Evolutionary conservation across 345 rosid species (phyloP).

Genomic region (Salix caprea): DNA sequence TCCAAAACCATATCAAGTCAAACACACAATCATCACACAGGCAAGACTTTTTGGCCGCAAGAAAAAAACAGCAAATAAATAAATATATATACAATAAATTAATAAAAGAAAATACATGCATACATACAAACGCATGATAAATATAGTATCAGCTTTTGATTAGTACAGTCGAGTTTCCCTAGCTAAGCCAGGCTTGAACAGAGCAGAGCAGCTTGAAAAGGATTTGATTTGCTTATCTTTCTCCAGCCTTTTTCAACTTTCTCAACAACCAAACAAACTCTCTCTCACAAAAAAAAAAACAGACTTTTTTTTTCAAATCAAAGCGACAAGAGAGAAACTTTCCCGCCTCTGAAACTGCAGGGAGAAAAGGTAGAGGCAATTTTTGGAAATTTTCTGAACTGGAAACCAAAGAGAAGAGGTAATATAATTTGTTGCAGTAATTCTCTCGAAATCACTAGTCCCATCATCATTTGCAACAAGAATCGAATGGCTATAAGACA

Average conservation of each 20-base stretch:
- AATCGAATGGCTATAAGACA: conserved; percentile 36
- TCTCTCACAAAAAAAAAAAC: not conserved
- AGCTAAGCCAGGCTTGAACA: not conserved
- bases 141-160: not conserved
- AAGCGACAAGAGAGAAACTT: conserved; percentile 27
- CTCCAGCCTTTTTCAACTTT: conserved; percentile 3
- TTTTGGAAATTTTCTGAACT: not conserved
- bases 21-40: not conserved
- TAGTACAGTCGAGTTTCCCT: not conserved
- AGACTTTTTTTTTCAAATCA: conserved; percentile 25
- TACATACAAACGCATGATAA: not conserved
- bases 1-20: not conserved
- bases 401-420: not conserved
- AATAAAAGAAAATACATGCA: not conserved
- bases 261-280: conserved; percentile 23
- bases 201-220: not conserved
- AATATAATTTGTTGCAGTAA: not conserved
- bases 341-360: conserved; percentile 44
- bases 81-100: not conserved
- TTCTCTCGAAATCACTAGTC: conserved; percentile 15
- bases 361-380: conserved; percentile 6
- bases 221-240: not conserved
- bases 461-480: conserved; percentile 31
- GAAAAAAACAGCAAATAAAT: not conserved
- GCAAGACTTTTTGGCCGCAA: not conserved